Conservation (phyloP, 2,329 filamentous ascomycete species). For the Tolypocladium sp. region DNA sequence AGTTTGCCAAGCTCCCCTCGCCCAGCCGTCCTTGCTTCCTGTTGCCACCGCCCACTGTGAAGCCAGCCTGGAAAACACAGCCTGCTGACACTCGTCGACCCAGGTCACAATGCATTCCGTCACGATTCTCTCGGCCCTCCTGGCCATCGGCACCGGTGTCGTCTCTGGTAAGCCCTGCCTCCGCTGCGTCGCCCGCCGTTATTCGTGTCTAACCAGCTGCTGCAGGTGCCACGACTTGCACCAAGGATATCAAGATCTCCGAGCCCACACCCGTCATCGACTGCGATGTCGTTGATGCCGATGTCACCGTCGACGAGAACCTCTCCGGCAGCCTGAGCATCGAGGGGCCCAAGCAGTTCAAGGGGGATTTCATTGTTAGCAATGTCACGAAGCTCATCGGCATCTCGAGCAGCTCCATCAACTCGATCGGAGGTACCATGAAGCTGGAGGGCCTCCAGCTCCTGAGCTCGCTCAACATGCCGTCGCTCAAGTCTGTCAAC, state of each 20-base stretch:
- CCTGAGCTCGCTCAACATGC: slow-evolving; percentile 60
- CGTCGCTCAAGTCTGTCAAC: slow-evolving; percentile 53
- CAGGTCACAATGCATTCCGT: slow-evolving; percentile 37
- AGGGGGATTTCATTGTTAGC: slow-evolving; percentile 52
- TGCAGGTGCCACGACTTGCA: slow-evolving; percentile 24
- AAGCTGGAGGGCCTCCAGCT: slow-evolving; percentile 57
- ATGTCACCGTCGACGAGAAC: slow-evolving; percentile 52
- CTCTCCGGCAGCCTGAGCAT: slow-evolving; percentile 52
- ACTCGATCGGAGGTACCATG: slow-evolving; percentile 61
- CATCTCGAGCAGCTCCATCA: slow-evolving; percentile 52
- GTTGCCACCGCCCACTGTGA: background rate
- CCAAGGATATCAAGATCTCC: slow-evolving; percentile 51
- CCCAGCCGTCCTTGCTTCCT: background rate
- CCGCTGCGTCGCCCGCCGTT: background rate
- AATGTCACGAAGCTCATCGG: slow-evolving; percentile 48
- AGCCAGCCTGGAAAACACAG: background rate
- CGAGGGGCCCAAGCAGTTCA: slow-evolving; percentile 47
- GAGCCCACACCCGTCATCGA: slow-evolving; percentile 52
- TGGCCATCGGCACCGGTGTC: slow-evolving; percentile 30
- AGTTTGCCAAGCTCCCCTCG: background rate
- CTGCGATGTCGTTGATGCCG: slow-evolving; percentile 63
- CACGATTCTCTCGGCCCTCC: slow-evolving; percentile 33
- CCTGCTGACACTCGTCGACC: slow-evolving; percentile 8
- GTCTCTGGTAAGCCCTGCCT: slow-evolving; percentile 29
- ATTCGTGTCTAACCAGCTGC: background rate